A percentile compares a stretch with the other conserved stretches of the same genome.
Evolutionary conservation across 306 rosid genomes (phyloP).

Genomic region (Sophora flavescens): DNA sequence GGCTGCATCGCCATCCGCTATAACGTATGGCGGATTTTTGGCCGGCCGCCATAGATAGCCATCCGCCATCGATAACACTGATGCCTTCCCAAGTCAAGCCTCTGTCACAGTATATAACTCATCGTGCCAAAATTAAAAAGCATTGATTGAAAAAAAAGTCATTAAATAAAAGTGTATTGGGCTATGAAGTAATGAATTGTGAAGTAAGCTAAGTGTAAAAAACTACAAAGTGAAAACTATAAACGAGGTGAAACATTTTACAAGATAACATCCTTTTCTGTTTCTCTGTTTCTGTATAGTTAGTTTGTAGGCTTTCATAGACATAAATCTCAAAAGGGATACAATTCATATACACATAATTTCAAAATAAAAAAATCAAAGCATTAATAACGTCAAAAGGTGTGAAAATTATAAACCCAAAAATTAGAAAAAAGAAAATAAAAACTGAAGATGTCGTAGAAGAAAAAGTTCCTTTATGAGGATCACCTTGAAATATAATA

Average conservation of each 20-base stretch:
- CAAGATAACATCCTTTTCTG: conserved; percentile 33
- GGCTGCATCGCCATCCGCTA: too few species aligned
- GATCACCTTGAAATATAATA: conserved; percentile 25
- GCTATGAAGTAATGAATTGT: conserved; percentile 2
- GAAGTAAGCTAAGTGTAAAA: conserved; percentile 26
- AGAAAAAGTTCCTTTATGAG: conserved; percentile 20
- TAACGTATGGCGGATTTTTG: too few species aligned
- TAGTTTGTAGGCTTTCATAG: conserved; percentile 5
- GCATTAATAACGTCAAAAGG: conserved; percentile 32
- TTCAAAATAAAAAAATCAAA: conserved; percentile 22
- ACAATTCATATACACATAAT: conserved; percentile 21
- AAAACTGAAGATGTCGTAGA: conserved; percentile 25
- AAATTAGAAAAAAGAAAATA: conserved; percentile 33
- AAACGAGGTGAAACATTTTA: conserved; percentile 10
- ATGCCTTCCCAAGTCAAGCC: conserved; percentile 34
- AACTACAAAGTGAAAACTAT: conserved; percentile 30
- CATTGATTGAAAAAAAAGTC: neutral
- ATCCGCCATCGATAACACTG: too few species aligned
- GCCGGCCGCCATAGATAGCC: too few species aligned
- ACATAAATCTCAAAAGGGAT: conserved; percentile 38
- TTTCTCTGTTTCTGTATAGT: neutral
- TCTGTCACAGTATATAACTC: neutral
- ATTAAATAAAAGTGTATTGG: conserved; percentile 20
- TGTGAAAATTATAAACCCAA: conserved; percentile 22
- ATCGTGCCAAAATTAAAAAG: conserved; percentile 14